Conservation (phyloP, 495 filamentous ascomycete genomes). For the Xanthoparmelia taractica region DNA sequence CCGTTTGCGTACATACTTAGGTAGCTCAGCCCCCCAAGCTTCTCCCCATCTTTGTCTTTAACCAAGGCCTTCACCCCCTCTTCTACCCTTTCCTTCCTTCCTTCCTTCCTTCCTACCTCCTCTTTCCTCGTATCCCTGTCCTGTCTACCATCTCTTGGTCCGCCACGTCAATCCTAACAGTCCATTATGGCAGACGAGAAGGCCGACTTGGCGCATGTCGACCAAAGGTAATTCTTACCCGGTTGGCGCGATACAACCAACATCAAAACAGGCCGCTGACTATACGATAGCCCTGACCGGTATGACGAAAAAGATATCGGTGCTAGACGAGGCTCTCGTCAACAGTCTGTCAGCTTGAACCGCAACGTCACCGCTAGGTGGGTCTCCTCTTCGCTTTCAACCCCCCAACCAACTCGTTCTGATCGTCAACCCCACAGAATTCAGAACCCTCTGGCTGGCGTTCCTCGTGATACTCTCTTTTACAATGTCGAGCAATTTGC, state of each 20-base stretch:
- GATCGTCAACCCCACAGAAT: constrained; percentile 38
- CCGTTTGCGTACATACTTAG: constrained; percentile 2
- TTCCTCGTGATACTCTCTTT: constrained; percentile 45
- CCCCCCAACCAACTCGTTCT: not conserved
- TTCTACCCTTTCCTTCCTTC: not conserved
- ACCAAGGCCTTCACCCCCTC: not conserved
- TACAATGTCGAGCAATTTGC: constrained; percentile 51
- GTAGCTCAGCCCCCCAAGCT: not conserved
- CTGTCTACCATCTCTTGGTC: not conserved
- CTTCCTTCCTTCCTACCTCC: not conserved
- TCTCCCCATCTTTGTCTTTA: not conserved
- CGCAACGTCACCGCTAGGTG: constrained; percentile 25
- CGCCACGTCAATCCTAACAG: not conserved
- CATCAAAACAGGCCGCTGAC: not conserved
- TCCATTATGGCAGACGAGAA: constrained; percentile 9
- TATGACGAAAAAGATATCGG: constrained; percentile 11
- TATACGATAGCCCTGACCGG: not conserved
- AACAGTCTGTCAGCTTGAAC: constrained; percentile 23
- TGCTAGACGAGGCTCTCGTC: constrained; percentile 8
- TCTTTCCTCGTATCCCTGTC: not conserved
- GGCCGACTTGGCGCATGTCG: constrained; percentile 12
- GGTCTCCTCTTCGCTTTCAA: constrained; percentile 6
- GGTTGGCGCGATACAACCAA: not conserved
- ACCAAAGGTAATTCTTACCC: constrained; percentile 6
- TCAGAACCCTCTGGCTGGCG: constrained; percentile 53